Percentiles rank a stretch among this genome's conserved stretches.
Evolutionary conservation across 2,329 filamentous ascomycete species (phyloP).

Genomic region (Fusarium xylarioides): DNA sequence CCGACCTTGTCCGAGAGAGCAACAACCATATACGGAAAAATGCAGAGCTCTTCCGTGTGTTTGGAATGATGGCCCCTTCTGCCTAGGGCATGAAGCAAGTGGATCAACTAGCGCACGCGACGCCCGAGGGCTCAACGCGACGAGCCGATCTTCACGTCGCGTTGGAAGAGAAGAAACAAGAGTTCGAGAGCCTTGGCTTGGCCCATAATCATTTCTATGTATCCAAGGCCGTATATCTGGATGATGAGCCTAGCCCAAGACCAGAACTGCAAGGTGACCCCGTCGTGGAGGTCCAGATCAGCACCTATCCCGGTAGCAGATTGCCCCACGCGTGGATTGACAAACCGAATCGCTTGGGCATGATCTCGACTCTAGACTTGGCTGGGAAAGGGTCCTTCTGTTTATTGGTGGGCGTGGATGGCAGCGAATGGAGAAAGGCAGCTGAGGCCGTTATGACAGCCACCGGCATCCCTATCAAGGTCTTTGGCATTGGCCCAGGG

Average conservation of each 20-base stretch:
- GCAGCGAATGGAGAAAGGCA: fast-evolving
- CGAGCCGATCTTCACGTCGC: not conserved
- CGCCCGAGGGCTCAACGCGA: not conserved
- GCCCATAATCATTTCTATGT: not conserved
- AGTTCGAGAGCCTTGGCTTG: not conserved
- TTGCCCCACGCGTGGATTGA: not conserved
- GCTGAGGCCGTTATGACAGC: fast-evolving
- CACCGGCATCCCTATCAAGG: not conserved
- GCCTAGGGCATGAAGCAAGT: not conserved
- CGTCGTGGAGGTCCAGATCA: not conserved
- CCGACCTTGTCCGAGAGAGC: not conserved
- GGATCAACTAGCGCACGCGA: not conserved
- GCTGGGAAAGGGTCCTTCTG: not conserved
- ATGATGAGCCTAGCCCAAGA: not conserved
- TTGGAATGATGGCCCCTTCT: not conserved
- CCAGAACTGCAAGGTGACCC: not conserved
- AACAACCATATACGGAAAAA: not conserved
- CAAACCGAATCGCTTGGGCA: too few species aligned
- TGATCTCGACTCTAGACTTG: not conserved
- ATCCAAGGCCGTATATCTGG: not conserved
- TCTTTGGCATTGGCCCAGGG: not conserved
- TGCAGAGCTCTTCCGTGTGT: not conserved
- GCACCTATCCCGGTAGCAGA: not conserved
- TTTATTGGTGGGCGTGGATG: not conserved
- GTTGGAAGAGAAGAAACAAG: not conserved